Percentiles rank a stretch among this genome's conserved stretches.
phyloP scores from a whole-genome alignment of 345 rosid species.

The Arabidopsis thaliana region TAIR10.1 NC_003074.8:6910001-6910500 shows the following conservation, averaged over 20 bases:
- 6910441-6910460: conserved; percentile 82
- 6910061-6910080: conserved; percentile 75
- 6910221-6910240: conserved; percentile 81
- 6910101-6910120: conserved; percentile 82
- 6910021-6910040: conserved; percentile 77
- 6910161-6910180: conserved; percentile 61
- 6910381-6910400: conserved; percentile 81
- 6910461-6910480: conserved; percentile 72
- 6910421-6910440: conserved; percentile 86
- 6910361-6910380: conserved; percentile 66
- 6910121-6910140: conserved; percentile 57
- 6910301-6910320: conserved; percentile 55
- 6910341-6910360: conserved; percentile 49
- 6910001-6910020: conserved; percentile 75
- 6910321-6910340: conserved; percentile 51
- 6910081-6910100: conserved; percentile 70
- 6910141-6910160: conserved; percentile 51
- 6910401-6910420: conserved; percentile 91
- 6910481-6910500: conserved; percentile 87
- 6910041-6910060: conserved; percentile 84
- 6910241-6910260: conserved; percentile 83
- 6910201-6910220: conserved; percentile 88
- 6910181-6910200: conserved; percentile 85
- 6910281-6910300: conserved; percentile 39
- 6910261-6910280: conserved; percentile 66